These are phyloP conservation scores for Alternaria triticimaculans DNA, from an alignment of 2,329 filamentous ascomycete species.

Conservation along the genomic window DNA sequence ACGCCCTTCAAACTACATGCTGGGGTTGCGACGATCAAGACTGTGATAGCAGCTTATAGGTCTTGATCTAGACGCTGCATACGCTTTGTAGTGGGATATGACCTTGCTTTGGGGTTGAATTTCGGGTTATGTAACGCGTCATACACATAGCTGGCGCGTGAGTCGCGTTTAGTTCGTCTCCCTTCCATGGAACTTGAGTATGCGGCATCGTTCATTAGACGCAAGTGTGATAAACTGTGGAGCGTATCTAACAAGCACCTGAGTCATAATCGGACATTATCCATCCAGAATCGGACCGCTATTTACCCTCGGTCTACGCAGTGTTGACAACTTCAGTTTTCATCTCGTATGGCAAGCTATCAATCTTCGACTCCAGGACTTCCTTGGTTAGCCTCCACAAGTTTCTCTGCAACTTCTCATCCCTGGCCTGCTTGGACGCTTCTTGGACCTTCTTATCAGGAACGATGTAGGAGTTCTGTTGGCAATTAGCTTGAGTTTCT, in stretches of 20 bases:
- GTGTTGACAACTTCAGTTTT: slow-evolving; percentile 18
- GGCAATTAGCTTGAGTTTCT: background rate
- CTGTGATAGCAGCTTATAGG: background rate
- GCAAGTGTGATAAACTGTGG: background rate
- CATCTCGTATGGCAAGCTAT: slow-evolving; percentile 38
- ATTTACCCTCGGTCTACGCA: background rate
- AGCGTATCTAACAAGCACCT: background rate
- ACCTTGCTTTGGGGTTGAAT: background rate
- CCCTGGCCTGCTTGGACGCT: slow-evolving; percentile 51
- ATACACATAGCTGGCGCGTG: background rate
- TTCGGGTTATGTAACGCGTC: background rate
- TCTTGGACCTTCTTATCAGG: slow-evolving; percentile 57
- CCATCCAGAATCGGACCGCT: background rate
- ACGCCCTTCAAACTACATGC: slow-evolving; percentile 22
- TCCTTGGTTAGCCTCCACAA: slow-evolving; percentile 56
- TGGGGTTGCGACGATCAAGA: background rate
- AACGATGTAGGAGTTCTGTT: slow-evolving; percentile 55
- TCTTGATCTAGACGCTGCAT: slow-evolving; percentile 5
- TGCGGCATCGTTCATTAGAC: background rate
- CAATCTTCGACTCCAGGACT: slow-evolving; percentile 53
- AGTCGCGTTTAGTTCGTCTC: background rate
- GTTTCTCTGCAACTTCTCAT: slow-evolving; percentile 52
- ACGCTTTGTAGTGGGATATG: background rate
- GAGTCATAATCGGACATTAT: background rate
- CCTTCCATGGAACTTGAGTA: background rate